phyloP scores from a whole-genome alignment of 495 filamentous ascomycete genomes.

The Bryoglossum gracile region DNA sequence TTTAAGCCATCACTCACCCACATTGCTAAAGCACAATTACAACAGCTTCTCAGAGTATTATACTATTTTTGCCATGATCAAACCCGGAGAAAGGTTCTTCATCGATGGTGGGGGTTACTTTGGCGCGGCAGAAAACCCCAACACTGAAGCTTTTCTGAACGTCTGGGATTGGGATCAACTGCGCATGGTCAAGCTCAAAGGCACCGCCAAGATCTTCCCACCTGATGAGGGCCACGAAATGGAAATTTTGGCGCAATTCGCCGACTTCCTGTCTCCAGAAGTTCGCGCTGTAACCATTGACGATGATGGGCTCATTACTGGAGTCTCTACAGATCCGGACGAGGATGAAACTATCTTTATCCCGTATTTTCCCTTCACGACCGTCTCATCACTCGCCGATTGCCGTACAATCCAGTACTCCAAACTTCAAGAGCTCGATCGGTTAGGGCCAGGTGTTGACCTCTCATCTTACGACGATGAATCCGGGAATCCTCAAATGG shows the following conservation, averaged over 20 bases:
- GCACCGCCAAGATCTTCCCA: constrained; percentile 1
- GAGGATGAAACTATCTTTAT: not conserved
- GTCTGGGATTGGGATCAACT: constrained; percentile 1
- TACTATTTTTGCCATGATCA: not conserved
- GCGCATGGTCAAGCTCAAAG: constrained; percentile 3
- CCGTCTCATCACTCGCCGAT: constrained; percentile 3
- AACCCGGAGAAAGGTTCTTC: not conserved
- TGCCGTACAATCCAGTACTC: constrained; percentile 1
- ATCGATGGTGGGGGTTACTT: not conserved
- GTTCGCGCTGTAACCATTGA: not conserved
- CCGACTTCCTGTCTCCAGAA: constrained; percentile 1
- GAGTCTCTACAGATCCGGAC: constrained; percentile 3
- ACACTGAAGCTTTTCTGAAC: constrained; percentile 2
- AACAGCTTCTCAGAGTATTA: not conserved
- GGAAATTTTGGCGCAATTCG: not conserved
- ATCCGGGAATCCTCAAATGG: constrained; percentile 7
- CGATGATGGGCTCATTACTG: constrained; percentile 1
- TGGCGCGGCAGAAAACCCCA: not conserved
- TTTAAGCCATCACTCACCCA: constrained; percentile 2
- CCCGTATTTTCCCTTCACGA: constrained; percentile 3
- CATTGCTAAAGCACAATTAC: not conserved
- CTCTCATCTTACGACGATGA: constrained; percentile 5
- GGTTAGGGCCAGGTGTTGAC: constrained; percentile 5
- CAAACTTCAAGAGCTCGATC: constrained; percentile 8
- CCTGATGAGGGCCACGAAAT: constrained; percentile 1